Base-by-base conservation (phyloP, 345 rosid genomes). In the Arabis alpina region DNA sequence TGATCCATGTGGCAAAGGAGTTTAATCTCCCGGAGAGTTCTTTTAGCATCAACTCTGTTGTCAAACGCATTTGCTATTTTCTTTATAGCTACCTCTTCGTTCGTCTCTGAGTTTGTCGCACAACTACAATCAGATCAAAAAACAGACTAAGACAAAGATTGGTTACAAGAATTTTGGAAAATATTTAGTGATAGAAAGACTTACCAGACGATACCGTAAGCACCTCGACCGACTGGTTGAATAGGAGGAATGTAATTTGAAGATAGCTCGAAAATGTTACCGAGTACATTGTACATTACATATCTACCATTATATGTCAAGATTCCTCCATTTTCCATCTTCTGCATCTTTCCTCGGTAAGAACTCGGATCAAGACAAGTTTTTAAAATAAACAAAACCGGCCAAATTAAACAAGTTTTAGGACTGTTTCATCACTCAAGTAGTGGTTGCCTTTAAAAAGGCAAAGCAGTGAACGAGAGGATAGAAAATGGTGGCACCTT, bases 1-100 rank as follows among this genome's bases (percentile, higher is more conserved):
- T 90, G 98, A 73, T 86, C 87, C 97, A 88, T 86, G 75, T 93
- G 98, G 73, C 86, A 66, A 2, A 90, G 93, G 66, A 94, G 96
- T 77, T 94, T 91, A 70, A 94, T 94, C 84, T 94, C 99, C 2
- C 97, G 83, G 47, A 93, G 83, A 9, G 92, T 90, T 80, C 97
- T 82, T 76, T 93, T 93, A 52, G 98, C 98, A 72, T 89, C 97
- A 8, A 89, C 77, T 72, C 93, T 85, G 74, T 94, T 94, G 51
- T 89, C 97, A 70, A 94, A 94, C 2, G 99, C 96, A 68, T 88
- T 94, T 41, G 85, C 84, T 62, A 91, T 87, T 85, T 91, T 94
- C 86, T 94, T 94, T 64, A 91, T 86, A 2, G 97, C 96, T 55
- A 91, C 96, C 45, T 86, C 95, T 79, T 94, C 96, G 44, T 80